Evolutionary conservation across 108 stramenopile genomes (phyloP), one percentile per base, ranked within the genome.

Genomic region (Phaeodactylum tricornutum): DNA sequence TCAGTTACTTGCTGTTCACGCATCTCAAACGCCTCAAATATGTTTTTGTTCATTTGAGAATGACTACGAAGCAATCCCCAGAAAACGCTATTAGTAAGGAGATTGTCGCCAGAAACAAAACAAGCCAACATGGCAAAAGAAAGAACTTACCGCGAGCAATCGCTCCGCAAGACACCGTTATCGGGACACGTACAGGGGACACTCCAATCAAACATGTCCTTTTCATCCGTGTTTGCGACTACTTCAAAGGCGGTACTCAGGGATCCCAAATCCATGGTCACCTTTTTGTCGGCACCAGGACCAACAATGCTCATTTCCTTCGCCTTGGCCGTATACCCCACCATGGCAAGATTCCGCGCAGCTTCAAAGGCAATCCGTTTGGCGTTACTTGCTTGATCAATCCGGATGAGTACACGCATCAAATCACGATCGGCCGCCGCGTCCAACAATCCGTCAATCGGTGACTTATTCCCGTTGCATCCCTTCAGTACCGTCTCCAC

Each of bases 401-500:
- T 84, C 46, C 75, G 81, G 23, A 91, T 69, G 30, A 91, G 22
- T 5, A 84, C 72, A 21, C 47, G 40, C 46, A 59, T 55, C 46
- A 86, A 53, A 3, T 56, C 72, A 39, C 65, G 65, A 64, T 91
- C 84, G 8, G 82, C 84, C 34, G 82, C 74, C 14, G 89, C 89
- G 53, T 91, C 89, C 24, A 91, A 45, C 3, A 91, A 63, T 28
- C 89, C 89, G 14, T 81, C 62, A 28, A 91, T 84, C 7, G 89
- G 89, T n/a, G 81, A 83, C 53, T 78, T 75, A 46, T 70, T 76
- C 12, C 89, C 89, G 38, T 68, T 77, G 61, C 81, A 84, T 26
- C 89, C 89, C 63, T 74, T 84, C 16, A 91, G 55, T 1, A 91
- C 89, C 11, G 89, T 91, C 57, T 91, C 89, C 8, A 91, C 77